phyloP scores from a whole-genome alignment of 257 asterid species.

The Solanum gracilifrons region DNA sequence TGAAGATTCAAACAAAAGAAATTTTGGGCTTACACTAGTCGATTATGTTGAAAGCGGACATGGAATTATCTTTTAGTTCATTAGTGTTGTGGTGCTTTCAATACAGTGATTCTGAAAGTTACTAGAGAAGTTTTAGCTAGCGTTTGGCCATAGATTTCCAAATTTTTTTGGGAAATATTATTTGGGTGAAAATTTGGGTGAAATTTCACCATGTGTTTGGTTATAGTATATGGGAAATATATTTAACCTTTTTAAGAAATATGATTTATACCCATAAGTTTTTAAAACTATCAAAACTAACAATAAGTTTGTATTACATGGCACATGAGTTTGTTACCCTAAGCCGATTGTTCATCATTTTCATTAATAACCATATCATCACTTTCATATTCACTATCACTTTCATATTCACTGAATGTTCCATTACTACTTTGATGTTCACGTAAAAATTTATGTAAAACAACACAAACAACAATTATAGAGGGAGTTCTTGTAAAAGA shows the following conservation, averaged over 20 bases:
- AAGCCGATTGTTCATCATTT: not conserved
- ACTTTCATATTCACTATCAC: not conserved
- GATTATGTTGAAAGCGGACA: not conserved
- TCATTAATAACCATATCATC: not conserved
- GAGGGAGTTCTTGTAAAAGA: not conserved
- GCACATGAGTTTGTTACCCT: not conserved
- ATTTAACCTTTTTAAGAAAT: not conserved
- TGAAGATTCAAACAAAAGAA: not conserved
- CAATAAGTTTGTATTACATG: not conserved
- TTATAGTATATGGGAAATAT: too few species aligned
- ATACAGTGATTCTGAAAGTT: not conserved
- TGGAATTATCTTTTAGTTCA: not conserved
- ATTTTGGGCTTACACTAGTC: not conserved
- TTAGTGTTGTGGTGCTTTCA: not conserved
- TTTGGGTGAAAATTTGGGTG: too few species aligned
- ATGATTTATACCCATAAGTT: not conserved
- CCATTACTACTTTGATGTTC: not conserved
- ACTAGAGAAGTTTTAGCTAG: not conserved
- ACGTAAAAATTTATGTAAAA: not conserved
- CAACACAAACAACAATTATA: not conserved
- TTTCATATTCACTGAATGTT: not conserved
- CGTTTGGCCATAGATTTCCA: too few species aligned
- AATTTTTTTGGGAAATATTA: too few species aligned
- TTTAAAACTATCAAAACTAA: not conserved
- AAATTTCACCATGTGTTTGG: too few species aligned